A percentile compares a stretch with the other conserved stretches of the same genome.
phyloP scores from a whole-genome alignment of 23 red algal species.

The Gracilaria gracilis region DNA sequence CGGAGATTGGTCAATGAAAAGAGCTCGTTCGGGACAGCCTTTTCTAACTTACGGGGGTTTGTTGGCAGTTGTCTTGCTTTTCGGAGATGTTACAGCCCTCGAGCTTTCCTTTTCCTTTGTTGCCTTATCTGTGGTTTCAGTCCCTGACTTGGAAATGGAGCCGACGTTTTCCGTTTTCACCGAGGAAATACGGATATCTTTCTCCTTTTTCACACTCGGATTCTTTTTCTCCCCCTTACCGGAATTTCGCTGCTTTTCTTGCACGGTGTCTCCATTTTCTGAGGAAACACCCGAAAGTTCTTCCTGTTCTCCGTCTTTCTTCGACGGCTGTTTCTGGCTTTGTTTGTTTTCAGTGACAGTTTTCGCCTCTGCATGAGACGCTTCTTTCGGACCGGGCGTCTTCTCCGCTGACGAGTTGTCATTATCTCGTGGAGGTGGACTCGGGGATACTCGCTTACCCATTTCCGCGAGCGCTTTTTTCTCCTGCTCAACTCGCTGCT shows the following conservation, averaged over 20 bases:
- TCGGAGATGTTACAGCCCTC: background rate
- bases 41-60: background rate
- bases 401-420: background rate
- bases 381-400: background rate
- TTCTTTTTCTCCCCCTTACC: background rate
- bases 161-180: background rate
- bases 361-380: background rate
- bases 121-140: background rate
- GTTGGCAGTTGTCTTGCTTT: background rate
- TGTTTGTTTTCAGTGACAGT: background rate
- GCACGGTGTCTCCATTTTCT: background rate
- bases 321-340: background rate
- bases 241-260: background rate
- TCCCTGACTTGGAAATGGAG: background rate
- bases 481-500: slow-evolving; percentile 23
- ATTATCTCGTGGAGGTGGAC: background rate
- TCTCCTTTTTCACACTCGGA: background rate
- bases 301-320: background rate
- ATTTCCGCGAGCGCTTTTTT: slow-evolving; percentile 11
- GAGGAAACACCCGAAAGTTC: background rate
- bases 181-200: background rate
- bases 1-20: no score
- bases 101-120: background rate
- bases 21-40: background rate
- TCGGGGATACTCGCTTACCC: background rate